Evolutionary conservation across 164 flowering plant genomes (phyloP), one percentile per base, ranked within the genome.

Genomic region (Macadamia integrifolia): DNA sequence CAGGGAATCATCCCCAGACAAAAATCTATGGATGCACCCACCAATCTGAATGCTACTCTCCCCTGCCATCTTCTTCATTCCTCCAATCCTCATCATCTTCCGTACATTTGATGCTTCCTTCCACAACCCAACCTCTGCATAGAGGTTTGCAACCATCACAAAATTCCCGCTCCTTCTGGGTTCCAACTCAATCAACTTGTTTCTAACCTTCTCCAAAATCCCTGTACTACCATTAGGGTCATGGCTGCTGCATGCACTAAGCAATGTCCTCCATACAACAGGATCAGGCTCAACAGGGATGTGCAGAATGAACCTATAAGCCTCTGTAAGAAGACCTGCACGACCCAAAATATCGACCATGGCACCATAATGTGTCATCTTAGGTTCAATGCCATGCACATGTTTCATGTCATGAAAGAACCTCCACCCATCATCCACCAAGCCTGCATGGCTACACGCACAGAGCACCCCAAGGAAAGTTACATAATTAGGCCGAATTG

Each of bases 391-490:
- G 53, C 81, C 78, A 61, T 86, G 64, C 9, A 74, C 68, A 49
- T 75, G 65, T 69, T 75, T 76, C 95, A 89, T 87, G 1, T 86
- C 87, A 58, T 77, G 71, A 44, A 87, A 89, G 66, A 76, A 86
- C 23, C 48, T 67, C 68, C 71, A 77, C n/a, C 90, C 90, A 12
- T 76, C 82, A 11, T 86, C 83, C 28, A 85, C 88, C 58, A 82
- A 62, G 13, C 92, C 87, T 11, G 84, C 82, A 80, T 89, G 90
- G 72, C 88, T 86, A 69, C 95, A 89, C 42, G 90, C 94, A 77
- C 83, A 83, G 6, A 87, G 83, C 52, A 89, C 40, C 86, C 14
- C 90, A 40, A 86, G 80, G 70, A 81, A 89, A 43, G 90, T 86
- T n/a, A 87, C 91, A 75, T 80, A 76, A 50, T 89, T 89, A n/a